Conservation (phyloP, 768 basidiomycete genomes). For the Mycena polygramma region DNA sequence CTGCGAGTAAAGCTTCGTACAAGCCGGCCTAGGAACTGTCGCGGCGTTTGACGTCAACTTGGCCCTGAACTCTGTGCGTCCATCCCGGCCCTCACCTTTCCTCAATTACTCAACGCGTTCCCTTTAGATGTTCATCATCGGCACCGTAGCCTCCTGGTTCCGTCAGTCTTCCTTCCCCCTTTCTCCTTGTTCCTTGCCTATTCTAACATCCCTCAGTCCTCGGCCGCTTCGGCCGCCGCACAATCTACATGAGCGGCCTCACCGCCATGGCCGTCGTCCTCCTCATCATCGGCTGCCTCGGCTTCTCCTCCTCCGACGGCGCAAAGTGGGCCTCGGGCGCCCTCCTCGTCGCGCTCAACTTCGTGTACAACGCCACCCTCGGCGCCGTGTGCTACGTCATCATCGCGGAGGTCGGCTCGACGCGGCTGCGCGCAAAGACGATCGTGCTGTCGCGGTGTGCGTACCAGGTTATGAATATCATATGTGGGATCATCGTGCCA, state of each 20-base stretch:
- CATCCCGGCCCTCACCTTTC: neutral
- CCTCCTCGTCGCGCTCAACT: conserved; percentile 39
- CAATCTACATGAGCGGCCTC: conserved; percentile 39
- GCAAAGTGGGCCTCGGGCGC: conserved; percentile 38
- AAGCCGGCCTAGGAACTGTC: conserved; percentile 35
- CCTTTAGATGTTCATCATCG: conserved; percentile 42
- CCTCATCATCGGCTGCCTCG: conserved; percentile 40
- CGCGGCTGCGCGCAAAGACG: conserved; percentile 40
- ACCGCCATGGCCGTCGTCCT: conserved; percentile 39
- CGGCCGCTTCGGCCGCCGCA: conserved; percentile 39
- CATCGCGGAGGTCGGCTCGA: conserved; percentile 40
- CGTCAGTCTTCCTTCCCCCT: conserved; percentile 30
- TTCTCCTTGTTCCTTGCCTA: neutral
- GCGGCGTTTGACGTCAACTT: conserved; percentile 39
- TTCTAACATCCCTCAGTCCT: conserved; percentile 24
- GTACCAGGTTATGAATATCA: conserved; percentile 40
- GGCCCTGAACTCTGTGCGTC: conserved; percentile 37
- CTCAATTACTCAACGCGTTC: neutral
- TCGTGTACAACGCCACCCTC: conserved; percentile 41
- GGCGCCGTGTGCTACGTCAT: conserved; percentile 42
- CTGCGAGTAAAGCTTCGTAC: conserved; percentile 27
- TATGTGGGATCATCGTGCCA: conserved; percentile 40
- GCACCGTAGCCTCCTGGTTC: conserved; percentile 41
- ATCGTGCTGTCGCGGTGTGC: conserved; percentile 40
- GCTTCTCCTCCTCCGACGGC: conserved; percentile 23